Evolutionary conservation across 257 asterid species (phyloP).

Genomic region (Nicotiana tabacum): DNA sequence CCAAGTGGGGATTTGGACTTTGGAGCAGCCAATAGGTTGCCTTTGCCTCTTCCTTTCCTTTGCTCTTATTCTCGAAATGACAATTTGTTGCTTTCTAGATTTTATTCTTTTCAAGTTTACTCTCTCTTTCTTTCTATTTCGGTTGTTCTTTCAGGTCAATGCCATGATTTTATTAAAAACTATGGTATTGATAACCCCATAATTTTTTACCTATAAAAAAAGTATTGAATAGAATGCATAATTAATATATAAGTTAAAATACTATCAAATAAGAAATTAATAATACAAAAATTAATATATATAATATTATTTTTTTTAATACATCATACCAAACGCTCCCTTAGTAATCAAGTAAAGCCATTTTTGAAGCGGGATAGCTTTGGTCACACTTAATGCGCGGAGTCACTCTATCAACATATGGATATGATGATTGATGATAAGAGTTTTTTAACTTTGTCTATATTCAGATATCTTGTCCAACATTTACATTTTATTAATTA

Average conservation of each 20-base stretch:
- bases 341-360: too few relatives aligned
- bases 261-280: too few relatives aligned
- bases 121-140: background rate
- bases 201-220: too few relatives aligned
- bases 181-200: too few relatives aligned
- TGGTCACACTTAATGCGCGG: background rate
- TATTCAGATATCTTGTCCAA: background rate
- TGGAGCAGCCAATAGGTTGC: slow-evolving; percentile 25
- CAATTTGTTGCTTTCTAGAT: slow-evolving; percentile 22
- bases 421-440: background rate
- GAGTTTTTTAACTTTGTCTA: background rate
- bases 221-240: too few relatives aligned
- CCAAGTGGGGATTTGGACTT: background rate
- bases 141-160: background rate
- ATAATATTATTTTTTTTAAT: too few relatives aligned
- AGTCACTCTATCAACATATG: background rate
- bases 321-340: too few relatives aligned
- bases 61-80: slow-evolving; percentile 39
- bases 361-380: background rate
- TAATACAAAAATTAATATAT: too few relatives aligned
- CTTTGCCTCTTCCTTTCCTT: slow-evolving; percentile 22
- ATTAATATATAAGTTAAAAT: too few relatives aligned
- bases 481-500: background rate
- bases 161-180: too few relatives aligned
- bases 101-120: background rate